Evolutionary conservation across 768 basidiomycete genomes (phyloP), one percentile per base, ranked within the genome.

Genomic region (Collybiopsis luxurians): DNA sequence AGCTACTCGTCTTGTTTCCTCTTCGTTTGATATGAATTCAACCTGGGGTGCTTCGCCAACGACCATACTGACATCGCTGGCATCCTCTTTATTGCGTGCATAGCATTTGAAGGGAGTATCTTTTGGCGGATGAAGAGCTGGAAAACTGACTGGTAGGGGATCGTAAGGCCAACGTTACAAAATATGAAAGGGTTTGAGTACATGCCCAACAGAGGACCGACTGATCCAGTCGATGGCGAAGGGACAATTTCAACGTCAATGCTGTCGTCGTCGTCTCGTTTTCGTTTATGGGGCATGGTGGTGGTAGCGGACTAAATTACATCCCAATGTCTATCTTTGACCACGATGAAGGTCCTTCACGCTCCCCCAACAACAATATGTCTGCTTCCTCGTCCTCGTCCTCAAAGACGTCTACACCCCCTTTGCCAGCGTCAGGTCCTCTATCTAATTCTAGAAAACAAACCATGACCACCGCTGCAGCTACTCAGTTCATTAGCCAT

Each of bases 41-140:
- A 97, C 83, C 19, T 82, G 76, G 27, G 85, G 78, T n/a, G 90
- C 90, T 73, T 96, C 94, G 4, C 89, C 95, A 0, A 85, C 90
- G 23, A 96, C 75, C 13, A 91, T 63, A 10, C 79, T 63, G n/a
- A 73, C n/a, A n/a, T n/a, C n/a, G 65, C 36, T 67, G 63, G 28
- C 66, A 64, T 10, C 65, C 62, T 3, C 59, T 60, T 70, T 77
- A 51, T 80, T 83, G 43, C 66, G 73, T 10, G 73, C 68, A 68
- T 87, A 92, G 63, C 82, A 80, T 59, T 75, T 71, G 68, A 92
- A 92, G 17, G 83, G 62, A 2, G 82, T 90, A 15, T 76, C 73
- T 54, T 73, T 62, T 2, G 87, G 79, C 15, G 87, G 78, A 45
- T 80, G 72, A 26, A 90, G 64, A 4, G 83, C 81, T 40, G 90